A percentile compares a stretch with the other conserved stretches of the same genome.
phyloP scores from a whole-genome alignment of 2,329 filamentous ascomycete species.

The Trichoderma lentiforme region DNA sequence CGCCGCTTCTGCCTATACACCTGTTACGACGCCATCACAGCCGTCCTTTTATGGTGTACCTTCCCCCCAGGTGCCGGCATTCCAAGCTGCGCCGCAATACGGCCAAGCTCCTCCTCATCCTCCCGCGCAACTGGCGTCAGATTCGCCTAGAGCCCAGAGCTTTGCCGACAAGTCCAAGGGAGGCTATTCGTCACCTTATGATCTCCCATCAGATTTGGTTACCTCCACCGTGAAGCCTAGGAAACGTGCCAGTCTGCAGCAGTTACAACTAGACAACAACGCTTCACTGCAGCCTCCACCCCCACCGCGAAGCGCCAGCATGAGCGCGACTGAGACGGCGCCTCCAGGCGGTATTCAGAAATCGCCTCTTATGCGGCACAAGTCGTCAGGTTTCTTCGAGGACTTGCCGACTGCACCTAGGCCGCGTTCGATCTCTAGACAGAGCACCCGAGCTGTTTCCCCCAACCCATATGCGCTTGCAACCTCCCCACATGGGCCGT shows the following conservation, averaged over 20 bases:
- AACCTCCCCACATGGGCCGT: constrained; percentile 24
- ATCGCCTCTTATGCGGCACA: constrained; percentile 36
- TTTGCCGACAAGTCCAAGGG: constrained; percentile 89
- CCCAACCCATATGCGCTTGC: constrained; percentile 30
- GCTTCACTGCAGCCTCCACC: constrained; percentile 42
- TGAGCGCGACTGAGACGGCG: constrained; percentile 36
- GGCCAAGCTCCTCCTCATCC: constrained; percentile 36
- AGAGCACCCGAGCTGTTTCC: constrained; percentile 44
- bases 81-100: constrained; percentile 33
- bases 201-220: constrained; percentile 81
- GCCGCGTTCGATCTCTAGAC: constrained; percentile 59
- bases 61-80: constrained; percentile 19
- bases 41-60: not conserved
- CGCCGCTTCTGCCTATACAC: constrained; percentile 17
- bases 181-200: constrained; percentile 91
- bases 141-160: constrained; percentile 65
- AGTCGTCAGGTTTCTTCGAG: constrained; percentile 68
- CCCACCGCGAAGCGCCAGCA: constrained; percentile 62
- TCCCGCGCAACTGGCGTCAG: constrained; percentile 35
- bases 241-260: constrained; percentile 60
- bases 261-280: constrained; percentile 38
- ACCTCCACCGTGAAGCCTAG: constrained; percentile 56
- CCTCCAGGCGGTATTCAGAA: constrained; percentile 31
- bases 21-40: not conserved
- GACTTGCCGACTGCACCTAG: constrained; percentile 65